These are phyloP conservation scores for Trichosporon inkin DNA, from an alignment of 1,284 basidiomycete genomes.

Conservation along the genomic window DNA sequence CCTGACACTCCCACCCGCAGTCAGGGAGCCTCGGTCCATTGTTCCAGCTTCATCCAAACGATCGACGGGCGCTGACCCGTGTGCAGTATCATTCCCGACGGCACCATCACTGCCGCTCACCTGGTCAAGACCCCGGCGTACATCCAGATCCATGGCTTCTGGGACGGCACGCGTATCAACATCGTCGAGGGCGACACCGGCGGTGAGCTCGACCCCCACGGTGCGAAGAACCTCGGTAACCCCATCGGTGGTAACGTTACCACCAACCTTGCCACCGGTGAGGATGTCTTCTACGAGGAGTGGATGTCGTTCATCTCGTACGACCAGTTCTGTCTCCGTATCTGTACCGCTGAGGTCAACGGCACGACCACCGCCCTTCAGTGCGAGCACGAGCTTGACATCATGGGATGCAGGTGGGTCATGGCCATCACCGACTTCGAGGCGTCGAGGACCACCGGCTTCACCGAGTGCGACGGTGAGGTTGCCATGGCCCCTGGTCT, in stretches of 20 bases:
- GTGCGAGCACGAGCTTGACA: slow-evolving; percentile 47
- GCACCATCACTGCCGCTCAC: slow-evolving; percentile 43
- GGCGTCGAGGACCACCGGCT: slow-evolving; percentile 38
- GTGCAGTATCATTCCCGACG: slow-evolving; percentile 46
- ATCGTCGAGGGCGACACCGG: slow-evolving; percentile 53
- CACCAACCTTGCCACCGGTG: slow-evolving; percentile 51
- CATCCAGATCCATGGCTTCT: slow-evolving; percentile 54
- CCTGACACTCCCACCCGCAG: too few species aligned
- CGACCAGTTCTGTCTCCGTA: slow-evolving; percentile 51
- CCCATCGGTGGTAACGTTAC: slow-evolving; percentile 56
- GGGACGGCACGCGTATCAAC: slow-evolving; percentile 49
- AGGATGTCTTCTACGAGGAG: slow-evolving; percentile 55
- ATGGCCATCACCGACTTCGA: slow-evolving; percentile 49
- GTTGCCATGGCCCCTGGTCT: slow-evolving; percentile 48
- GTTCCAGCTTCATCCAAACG: not conserved
- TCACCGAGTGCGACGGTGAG: slow-evolving; percentile 51
- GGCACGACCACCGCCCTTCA: slow-evolving; percentile 41
- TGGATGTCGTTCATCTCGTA: slow-evolving; percentile 52
- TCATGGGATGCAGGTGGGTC: slow-evolving; percentile 52
- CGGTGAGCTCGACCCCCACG: slow-evolving; percentile 54
- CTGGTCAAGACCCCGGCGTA: slow-evolving; percentile 37
- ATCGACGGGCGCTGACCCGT: slow-evolving; percentile 2
- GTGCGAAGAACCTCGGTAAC: slow-evolving; percentile 52
- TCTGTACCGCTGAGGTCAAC: slow-evolving; percentile 46
- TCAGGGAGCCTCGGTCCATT: too few species aligned